Evolutionary conservation across 164 flowering plant genomes (phyloP), one percentile per base, ranked within the genome.

Genomic region (Pachysandra terminalis): DNA sequence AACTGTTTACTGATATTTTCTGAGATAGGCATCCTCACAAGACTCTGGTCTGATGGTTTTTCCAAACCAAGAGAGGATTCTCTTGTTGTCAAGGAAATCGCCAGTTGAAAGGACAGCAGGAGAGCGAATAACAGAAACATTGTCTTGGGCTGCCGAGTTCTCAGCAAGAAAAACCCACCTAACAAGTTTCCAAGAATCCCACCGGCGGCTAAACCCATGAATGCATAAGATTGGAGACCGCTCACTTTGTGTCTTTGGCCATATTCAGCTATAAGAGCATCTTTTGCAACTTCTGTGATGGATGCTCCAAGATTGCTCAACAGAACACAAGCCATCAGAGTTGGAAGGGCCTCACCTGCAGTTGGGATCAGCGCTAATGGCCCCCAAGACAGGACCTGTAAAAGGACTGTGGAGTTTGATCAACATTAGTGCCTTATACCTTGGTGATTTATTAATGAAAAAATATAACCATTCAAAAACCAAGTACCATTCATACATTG

Each of bases 321-420:
- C 64, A 91, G 86, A 62, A 88, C 90, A 68, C 87, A 88, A 10
- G 82, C 83, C 88, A 90, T 80, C 13, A 89, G 77, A 53, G 76
- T 60, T 16, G 87, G 82, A 73, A 85, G 83, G 19, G 82, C 78
- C 76, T 75, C 68, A 41, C 84, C 68, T 14, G 81, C 87, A 37
- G 70, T 68, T 48, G 89, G 95, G 51, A 82, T 72, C 37, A 84
- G 54, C 53, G 95, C 93, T 68, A 94, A 62, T 23, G 79, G 64
- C 0, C 86, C 95, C 97, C 98, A 94, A 17, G 98, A 81, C 37
- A 91, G 54, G 21, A 81, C 68, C 97, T 91, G 97, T 87, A 90
- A 62, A 67, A 90, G 45, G 49, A 80, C 98, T 94, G 81, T 59
- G 69, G 27, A 75, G 37, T 56, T 37, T 71, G 49, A 60, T 67